Percentiles rank a stretch among this genome's conserved stretches.
Conservation (phyloP, 169 alveolate species). For the Perkinsus olseni region DNA sequence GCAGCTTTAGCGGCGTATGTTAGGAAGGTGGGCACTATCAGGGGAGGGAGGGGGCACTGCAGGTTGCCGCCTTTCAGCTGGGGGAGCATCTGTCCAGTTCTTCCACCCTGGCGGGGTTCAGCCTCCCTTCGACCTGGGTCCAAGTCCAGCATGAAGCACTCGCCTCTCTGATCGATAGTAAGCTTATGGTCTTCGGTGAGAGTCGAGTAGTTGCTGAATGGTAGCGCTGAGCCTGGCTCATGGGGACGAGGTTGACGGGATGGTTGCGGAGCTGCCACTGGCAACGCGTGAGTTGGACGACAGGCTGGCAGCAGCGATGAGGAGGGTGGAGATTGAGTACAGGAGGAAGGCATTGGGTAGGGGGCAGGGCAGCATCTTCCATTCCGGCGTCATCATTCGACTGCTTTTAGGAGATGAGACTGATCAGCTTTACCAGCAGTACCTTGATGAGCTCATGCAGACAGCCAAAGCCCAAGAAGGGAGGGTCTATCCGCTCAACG, state of each 20-base stretch:
- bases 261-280: not conserved
- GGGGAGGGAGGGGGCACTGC: not conserved
- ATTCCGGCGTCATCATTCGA: not conserved
- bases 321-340: not conserved
- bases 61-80: not conserved
- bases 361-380: not conserved
- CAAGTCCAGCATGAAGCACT: not conserved
- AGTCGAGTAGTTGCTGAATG: not conserved
- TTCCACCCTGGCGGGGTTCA: not conserved
- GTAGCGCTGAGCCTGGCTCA: not conserved
- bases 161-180: not conserved
- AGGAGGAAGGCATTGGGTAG: not conserved
- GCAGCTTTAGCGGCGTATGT: not conserved
- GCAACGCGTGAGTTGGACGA: not conserved
- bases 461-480: not conserved
- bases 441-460: not conserved
- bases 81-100: not conserved
- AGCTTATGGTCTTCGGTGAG: not conserved
- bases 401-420: not conserved
- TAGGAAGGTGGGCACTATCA: not conserved
- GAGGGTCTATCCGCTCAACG: not conserved
- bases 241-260: not conserved
- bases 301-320: not conserved
- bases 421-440: not conserved
- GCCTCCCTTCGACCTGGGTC: not conserved